Evolutionary conservation across 1,284 basidiomycete species (phyloP).

Genomic region (Tetrapyrgos nigripes): DNA sequence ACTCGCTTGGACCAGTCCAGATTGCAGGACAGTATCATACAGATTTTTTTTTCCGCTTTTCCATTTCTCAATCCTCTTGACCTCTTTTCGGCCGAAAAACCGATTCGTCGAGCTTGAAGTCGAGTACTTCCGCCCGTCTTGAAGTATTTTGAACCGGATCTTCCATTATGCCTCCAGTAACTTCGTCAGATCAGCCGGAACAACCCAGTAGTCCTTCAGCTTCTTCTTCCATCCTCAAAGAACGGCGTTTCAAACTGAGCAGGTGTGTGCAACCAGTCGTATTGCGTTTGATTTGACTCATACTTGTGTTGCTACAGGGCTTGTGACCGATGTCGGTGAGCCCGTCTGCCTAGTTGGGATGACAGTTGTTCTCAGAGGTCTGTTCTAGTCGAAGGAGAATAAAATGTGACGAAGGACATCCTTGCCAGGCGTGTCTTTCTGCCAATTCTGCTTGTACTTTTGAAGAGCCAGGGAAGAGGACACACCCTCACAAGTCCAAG

Average conservation of each 20-base stretch:
- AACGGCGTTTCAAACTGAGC: slow-evolving; percentile 83
- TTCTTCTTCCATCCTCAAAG: slow-evolving; percentile 65
- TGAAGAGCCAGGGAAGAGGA: slow-evolving; percentile 83
- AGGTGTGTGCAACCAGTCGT: slow-evolving; percentile 57
- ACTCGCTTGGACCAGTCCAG: too few relatives aligned
- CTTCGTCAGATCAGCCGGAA: slow-evolving; percentile 50
- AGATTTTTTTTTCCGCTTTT: too few relatives aligned
- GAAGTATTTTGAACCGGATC: slow-evolving; percentile 8
- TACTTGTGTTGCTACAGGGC: slow-evolving; percentile 51
- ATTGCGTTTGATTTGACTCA: too few relatives aligned
- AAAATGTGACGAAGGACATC: slow-evolving; percentile 85
- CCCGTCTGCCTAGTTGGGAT: slow-evolving; percentile 1
- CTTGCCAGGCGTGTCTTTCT: slow-evolving; percentile 81
- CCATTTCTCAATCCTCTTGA: too few relatives aligned
- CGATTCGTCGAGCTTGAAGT: neutral
- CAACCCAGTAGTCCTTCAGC: slow-evolving; percentile 44
- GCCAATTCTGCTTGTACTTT: slow-evolving; percentile 82
- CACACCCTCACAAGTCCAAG: slow-evolving; percentile 86
- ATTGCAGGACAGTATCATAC: too few relatives aligned
- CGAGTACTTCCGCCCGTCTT: neutral
- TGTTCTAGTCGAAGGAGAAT: slow-evolving; percentile 70
- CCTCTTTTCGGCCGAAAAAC: neutral
- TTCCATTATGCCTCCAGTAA: slow-evolving; percentile 50
- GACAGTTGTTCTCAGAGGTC: neutral
- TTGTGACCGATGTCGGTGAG: slow-evolving; percentile 87